Evolutionary conservation across 257 asterid genomes (phyloP).

Genomic region (Salvia splendens): DNA sequence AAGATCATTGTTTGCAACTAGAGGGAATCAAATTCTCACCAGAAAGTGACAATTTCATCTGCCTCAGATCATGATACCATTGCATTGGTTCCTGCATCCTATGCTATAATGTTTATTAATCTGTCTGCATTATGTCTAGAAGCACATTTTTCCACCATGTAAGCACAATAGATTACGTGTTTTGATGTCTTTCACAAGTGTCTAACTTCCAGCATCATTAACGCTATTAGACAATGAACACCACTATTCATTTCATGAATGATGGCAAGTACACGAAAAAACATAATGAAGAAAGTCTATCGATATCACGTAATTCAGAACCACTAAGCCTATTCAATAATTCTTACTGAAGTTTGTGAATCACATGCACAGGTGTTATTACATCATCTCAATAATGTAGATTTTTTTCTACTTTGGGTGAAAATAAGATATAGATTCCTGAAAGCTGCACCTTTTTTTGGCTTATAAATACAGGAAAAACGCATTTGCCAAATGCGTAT

Average conservation of each 20-base stretch:
- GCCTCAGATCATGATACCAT: slow-evolving; percentile 7
- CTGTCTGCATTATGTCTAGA: background rate
- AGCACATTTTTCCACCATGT: background rate
- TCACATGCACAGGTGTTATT: background rate
- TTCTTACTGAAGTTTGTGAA: background rate
- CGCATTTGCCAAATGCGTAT: too few relatives aligned
- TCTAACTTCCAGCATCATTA: background rate
- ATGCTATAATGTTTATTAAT: background rate
- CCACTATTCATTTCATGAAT: background rate
- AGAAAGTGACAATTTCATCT: background rate
- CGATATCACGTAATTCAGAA: background rate
- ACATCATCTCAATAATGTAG: background rate
- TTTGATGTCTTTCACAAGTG: background rate
- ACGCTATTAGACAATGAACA: background rate
- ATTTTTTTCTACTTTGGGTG: too few relatives aligned
- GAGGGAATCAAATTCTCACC: background rate
- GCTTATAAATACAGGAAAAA: too few relatives aligned
- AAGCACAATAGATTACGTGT: background rate
- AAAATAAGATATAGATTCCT: too few relatives aligned
- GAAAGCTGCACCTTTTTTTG: too few relatives aligned
- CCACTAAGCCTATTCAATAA: background rate
- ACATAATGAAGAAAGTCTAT: background rate
- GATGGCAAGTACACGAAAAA: background rate
- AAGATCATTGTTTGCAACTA: background rate
- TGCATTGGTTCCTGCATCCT: background rate